Conservation (phyloP, 768 basidiomycete genomes). For the Tulasnella sp. region DNA sequence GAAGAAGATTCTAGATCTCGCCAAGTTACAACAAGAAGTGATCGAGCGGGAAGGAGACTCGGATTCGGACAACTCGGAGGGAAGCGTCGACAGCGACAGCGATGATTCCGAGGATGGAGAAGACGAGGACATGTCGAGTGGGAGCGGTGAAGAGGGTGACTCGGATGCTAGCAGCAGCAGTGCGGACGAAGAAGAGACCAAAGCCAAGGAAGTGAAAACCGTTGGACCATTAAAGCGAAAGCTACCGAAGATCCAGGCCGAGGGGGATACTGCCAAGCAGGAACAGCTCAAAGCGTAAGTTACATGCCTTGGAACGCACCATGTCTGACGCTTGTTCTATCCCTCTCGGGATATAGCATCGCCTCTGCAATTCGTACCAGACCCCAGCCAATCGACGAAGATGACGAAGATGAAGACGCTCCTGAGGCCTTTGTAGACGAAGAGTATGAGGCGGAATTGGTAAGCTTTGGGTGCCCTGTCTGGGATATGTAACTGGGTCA, state of each 20-base stretch:
- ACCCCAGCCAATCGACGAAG: conserved; percentile 15
- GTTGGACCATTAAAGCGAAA: conserved; percentile 21
- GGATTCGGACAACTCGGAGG: conserved; percentile 45
- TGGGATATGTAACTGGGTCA: neutral
- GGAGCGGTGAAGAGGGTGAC: conserved; percentile 21
- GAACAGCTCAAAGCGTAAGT: too few species aligned
- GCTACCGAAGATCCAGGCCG: conserved; percentile 11
- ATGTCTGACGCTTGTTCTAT: neutral
- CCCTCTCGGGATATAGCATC: neutral
- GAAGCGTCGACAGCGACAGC: conserved; percentile 28
- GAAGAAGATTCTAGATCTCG: conserved; percentile 80
- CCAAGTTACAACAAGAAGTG: conserved; percentile 75
- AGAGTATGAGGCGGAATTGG: conserved; percentile 7
- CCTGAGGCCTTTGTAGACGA: neutral
- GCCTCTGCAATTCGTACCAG: neutral
- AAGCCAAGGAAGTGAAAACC: conserved; percentile 28
- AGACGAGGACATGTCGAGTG: conserved; percentile 23
- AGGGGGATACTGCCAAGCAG: too few species aligned
- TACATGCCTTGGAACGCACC: neutral
- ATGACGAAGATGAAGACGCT: conserved; percentile 27
- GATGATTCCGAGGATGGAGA: neutral
- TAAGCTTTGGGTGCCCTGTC: conserved; percentile 31
- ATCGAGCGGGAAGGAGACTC: too few species aligned
- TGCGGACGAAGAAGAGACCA: conserved; percentile 51
- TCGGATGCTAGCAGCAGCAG: conserved; percentile 28